These are phyloP conservation scores for Pythium biforme DNA, from an alignment of 352 stramenopile genomes.

Conservation along the genomic window DNA sequence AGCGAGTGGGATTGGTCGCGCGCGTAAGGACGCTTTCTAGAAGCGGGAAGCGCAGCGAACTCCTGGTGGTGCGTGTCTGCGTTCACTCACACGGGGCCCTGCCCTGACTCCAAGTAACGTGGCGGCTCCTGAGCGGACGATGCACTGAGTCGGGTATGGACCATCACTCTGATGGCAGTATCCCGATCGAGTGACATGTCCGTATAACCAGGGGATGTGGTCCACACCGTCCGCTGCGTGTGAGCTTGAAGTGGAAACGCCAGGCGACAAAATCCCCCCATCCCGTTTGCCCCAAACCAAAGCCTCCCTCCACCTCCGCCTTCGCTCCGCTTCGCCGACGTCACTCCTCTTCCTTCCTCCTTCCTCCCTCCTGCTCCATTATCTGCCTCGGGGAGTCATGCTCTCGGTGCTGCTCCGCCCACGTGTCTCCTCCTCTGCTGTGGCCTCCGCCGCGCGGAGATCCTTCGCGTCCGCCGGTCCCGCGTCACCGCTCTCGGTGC, in stretches of 20 bases:
- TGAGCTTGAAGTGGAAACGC: conserved; percentile 22
- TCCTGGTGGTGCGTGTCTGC: conserved; percentile 10
- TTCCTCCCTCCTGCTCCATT: neutral
- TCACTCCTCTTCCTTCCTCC: conserved; percentile 1
- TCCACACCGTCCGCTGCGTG: conserved; percentile 1
- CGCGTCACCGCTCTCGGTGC: conserved; percentile 44
- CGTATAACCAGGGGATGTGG: conserved; percentile 19
- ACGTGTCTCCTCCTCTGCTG: neutral
- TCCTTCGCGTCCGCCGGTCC: conserved; percentile 6
- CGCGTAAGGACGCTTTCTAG: neutral
- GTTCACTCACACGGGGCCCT: neutral
- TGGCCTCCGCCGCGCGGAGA: neutral
- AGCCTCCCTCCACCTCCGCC: neutral
- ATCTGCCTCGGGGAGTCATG: neutral
- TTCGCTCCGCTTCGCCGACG: neutral
- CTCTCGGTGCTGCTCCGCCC: conserved; percentile 16
- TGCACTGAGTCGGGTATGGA: conserved; percentile 8
- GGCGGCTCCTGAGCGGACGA: conserved; percentile 10
- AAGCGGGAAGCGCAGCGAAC: neutral
- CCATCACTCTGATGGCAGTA: conserved; percentile 21
- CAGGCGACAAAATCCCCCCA: neutral
- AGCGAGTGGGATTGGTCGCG: neutral
- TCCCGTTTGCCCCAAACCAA: conserved; percentile 5
- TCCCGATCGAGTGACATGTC: conserved; percentile 8
- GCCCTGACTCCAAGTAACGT: conserved; percentile 5